Evolutionary conservation across 441 rosid genomes (phyloP).

Genomic region (Omphalea diandra): DNA sequence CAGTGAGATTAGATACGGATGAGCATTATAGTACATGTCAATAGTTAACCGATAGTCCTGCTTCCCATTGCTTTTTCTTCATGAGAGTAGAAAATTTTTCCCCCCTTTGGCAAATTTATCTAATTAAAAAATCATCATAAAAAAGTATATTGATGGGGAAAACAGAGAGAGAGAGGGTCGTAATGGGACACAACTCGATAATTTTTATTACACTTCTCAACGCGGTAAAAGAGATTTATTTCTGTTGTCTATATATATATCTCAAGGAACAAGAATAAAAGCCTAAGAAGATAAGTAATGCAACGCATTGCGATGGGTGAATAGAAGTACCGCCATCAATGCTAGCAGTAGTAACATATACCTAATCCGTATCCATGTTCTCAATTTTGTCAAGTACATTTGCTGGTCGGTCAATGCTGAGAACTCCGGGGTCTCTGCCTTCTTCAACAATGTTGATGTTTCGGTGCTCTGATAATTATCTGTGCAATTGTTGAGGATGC

Average conservation of each 20-base stretch:
- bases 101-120: no score
- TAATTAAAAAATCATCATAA: no score
- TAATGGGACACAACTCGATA: no score
- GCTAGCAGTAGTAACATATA: conserved; percentile 17
- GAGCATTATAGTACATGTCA: no score
- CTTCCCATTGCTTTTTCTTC: no score
- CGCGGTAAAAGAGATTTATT: neutral
- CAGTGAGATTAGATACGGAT: no score
- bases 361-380: conserved; percentile 12
- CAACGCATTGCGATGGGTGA: conserved; percentile 9
- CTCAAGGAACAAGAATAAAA: conserved; percentile 9
- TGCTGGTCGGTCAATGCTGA: conserved; percentile 2
- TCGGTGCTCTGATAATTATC: neutral
- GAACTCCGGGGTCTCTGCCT: conserved; percentile 15
- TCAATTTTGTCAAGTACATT: conserved; percentile 14
- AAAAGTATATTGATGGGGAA: no score
- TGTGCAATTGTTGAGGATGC: neutral
- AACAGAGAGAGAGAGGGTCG: no score
- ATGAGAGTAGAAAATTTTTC: no score
- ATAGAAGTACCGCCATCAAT: conserved; percentile 25
- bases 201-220: conserved; percentile 6
- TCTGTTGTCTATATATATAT: neutral
- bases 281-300: neutral
- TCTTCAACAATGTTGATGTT: conserved; percentile 3
- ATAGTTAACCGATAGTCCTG: no score